Base-by-base conservation (phyloP, 2,329 filamentous ascomycete species). In the Aspergillus bombycis region DNA sequence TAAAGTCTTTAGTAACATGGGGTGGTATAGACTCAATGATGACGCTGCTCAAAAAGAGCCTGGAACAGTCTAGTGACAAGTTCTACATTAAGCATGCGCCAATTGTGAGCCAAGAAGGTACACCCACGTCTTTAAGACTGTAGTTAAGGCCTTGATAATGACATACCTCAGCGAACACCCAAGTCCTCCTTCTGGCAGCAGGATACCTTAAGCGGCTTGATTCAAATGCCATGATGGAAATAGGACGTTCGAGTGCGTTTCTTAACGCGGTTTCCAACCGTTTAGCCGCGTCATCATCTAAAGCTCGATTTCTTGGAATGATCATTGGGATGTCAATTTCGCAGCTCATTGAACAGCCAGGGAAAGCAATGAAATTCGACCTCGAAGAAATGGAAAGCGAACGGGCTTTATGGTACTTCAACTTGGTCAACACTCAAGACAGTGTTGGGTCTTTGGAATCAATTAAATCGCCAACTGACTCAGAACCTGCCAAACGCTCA, bases 61-160 rank as follows among this genome's bases (percentile, higher is more conserved):
- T 97, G 56, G 82, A 82, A 45, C 86, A 90, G 56, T 97, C 98
- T 75, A 92, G 92, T 1, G 94, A 97, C 70, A 88, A 91, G 57
- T 81, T 98, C 12, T 96, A 93, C 71, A 93, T 98, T 69, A 91
- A 88, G 62, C 93, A 98, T 77, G 87, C 91, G 0, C 89, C 94
- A 6, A 86, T 91, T n/a, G 74, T 95, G 45, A 91, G 94, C 72
- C 95, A 99, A 84, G 92, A 98, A 85, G 90, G 93, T 91, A 79
- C 21, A 34, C 3, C 10, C 23, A 70, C 34, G 8, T 16, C 14
- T 5, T 14, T 34, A 5, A n/a, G 19, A 9, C 11, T 4, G 2
- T 11, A 16, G 16, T 21, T 7, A 30, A 32, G 14, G 34, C 7
- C 14, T 16, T 41, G 38, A 30, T 55, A 69, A 67, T 76, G 62